phyloP scores from a whole-genome alignment of 2,329 filamentous ascomycete genomes.

The Trichoderma breve region DNA sequence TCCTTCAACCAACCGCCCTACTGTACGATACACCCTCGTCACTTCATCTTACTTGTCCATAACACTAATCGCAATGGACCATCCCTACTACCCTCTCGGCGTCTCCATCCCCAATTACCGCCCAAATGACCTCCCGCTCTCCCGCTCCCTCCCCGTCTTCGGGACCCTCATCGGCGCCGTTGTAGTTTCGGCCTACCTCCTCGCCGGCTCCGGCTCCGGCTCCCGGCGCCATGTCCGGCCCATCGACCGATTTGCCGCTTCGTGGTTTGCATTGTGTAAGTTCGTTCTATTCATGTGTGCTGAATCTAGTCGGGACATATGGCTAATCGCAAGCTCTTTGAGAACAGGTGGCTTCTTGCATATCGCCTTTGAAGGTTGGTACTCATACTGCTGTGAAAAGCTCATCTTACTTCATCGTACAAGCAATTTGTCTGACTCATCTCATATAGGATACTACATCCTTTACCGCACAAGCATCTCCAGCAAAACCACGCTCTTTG shows the following conservation, averaged over 20 bases:
- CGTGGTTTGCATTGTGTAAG: slow-evolving; percentile 58
- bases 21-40: background rate
- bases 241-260: slow-evolving; percentile 43
- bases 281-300: background rate
- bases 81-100: slow-evolving; percentile 52
- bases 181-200: slow-evolving; percentile 33
- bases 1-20: background rate
- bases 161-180: slow-evolving; percentile 38
- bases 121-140: slow-evolving; percentile 43
- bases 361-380: slow-evolving; percentile 72
- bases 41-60: background rate
- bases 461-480: slow-evolving; percentile 65
- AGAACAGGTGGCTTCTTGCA: slow-evolving; percentile 65
- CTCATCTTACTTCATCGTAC: background rate
- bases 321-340: background rate
- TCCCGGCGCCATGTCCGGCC: slow-evolving; percentile 25
- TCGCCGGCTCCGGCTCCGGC: slow-evolving; percentile 23
- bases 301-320: background rate
- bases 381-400: background rate
- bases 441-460: slow-evolving; percentile 67
- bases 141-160: slow-evolving; percentile 37
- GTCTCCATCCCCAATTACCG: slow-evolving; percentile 44
- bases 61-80: background rate
- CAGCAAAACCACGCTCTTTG: slow-evolving; percentile 68
- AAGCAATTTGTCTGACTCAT: background rate